Base-by-base conservation (phyloP, 2,329 filamentous ascomycete genomes). In the Phoma sp. region DNA sequence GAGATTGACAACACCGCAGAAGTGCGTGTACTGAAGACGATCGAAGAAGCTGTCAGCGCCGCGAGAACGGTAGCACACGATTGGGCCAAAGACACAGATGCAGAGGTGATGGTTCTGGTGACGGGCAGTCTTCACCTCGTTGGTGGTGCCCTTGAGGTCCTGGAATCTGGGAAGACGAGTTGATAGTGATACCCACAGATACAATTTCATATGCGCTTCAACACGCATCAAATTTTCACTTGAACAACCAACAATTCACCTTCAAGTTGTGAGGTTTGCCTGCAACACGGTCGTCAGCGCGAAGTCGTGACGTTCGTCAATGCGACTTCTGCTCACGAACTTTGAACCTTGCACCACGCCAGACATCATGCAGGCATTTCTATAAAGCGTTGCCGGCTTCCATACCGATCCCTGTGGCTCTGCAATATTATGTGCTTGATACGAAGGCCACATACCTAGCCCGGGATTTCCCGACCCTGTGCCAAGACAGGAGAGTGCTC, bases 111-210 rank as follows among this genome's bases (percentile, higher is more conserved):
- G 71, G 85, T 88, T 0, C 77, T 96, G 50, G 87, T 91, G 9
- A 96, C 92, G 13, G 92, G 92, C 2, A 96, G 91, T 72, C 77
- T 96, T 68, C 89, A 96, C 79, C 81, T 96, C 35, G 91, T 93
- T 1, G 92, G 92, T 7, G 90, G 89, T 10, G 80, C 92, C 40
- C 78, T 96, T 47, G 88, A 90, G 72, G 86, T 90, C 1, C 74
- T 96, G 55, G 91, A 90, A 63, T 71, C 66, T 6, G 55, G 51
- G 25, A 54, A 45, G 17, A 32, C 48, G 24, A 56, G 21, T 24
- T 64, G 57, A 64, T 43, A 41, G 36, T 38, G 60, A 65, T 66
- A 66, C 59, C 62, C 63, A 61, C 57, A 50, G 47, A 58, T 12
- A 38, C 22, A 37, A 17, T 24, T 9, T 4, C 17, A 15, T 8